Conservation (phyloP, 2,329 filamentous ascomycete genomes). For the Aspergillus tubingensis region DNA sequence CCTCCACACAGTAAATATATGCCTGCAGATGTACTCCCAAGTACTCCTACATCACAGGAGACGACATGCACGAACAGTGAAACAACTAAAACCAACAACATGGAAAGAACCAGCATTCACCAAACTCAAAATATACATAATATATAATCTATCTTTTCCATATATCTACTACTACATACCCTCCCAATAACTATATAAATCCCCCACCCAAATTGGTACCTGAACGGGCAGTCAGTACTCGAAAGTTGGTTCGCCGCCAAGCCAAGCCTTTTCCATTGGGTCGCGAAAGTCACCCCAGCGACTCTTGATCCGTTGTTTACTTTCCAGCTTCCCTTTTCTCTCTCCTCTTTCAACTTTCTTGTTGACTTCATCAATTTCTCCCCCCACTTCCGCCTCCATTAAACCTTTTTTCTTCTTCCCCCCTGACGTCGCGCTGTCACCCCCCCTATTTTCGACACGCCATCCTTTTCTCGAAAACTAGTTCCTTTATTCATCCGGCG, state of each 20-base stretch:
- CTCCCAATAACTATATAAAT: no score
- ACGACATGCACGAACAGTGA: no score
- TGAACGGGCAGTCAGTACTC: neutral
- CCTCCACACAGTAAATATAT: no score
- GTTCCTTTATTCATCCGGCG: no score
- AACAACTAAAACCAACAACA: no score
- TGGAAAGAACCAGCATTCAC: no score
- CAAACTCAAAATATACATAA: no score
- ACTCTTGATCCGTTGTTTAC: constrained; percentile 26
- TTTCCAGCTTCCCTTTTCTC: constrained; percentile 5
- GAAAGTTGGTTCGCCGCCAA: constrained; percentile 10
- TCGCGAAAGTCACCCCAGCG: constrained; percentile 29
- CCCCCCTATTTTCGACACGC: neutral
- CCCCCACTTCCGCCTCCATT: neutral
- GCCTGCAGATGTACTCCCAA: no score
- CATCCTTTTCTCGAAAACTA: neutral
- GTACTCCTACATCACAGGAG: no score
- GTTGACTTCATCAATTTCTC: neutral
- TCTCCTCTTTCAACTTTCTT: neutral
- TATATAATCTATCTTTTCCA: no score
- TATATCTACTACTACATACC: no score
- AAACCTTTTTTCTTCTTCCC: neutral
- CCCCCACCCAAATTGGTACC: neutral
- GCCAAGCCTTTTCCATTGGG: constrained; percentile 18
- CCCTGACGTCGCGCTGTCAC: neutral